phyloP scores from a whole-genome alignment of 306 rosid species.

The Sicyos baderoa region DNA sequence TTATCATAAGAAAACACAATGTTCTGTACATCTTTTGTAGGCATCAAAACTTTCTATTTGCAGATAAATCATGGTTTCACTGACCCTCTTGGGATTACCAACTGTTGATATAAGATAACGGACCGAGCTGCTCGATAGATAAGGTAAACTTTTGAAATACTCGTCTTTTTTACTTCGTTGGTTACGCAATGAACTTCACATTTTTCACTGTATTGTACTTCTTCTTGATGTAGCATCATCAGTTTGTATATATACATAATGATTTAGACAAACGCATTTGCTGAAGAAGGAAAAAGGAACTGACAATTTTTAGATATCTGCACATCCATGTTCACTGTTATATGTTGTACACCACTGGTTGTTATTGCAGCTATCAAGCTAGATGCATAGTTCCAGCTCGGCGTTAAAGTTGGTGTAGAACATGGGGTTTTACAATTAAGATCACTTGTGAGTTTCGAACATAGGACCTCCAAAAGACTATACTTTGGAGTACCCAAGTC shows the following conservation, averaged over 20 bases:
- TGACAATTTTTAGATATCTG: slow-evolving; percentile 6
- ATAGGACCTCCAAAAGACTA: too few relatives aligned
- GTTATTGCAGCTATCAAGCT: neutral
- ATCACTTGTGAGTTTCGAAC: too few relatives aligned
- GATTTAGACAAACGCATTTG: neutral
- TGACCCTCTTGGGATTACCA: slow-evolving; percentile 7
- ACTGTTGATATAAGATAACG: neutral
- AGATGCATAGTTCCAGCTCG: slow-evolving; percentile 12
- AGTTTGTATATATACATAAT: slow-evolving; percentile 1
- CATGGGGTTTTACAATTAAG: too few relatives aligned
- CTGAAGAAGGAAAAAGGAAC: slow-evolving; percentile 3
- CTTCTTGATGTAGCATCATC: slow-evolving; percentile 9
- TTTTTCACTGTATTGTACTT: neutral
- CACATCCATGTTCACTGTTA: neutral
- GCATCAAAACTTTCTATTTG: slow-evolving; percentile 1
- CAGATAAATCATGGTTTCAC: slow-evolving; percentile 4
- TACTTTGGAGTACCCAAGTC: too few relatives aligned
- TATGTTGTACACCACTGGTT: neutral
- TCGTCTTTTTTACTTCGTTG: neutral
- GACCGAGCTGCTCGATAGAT: slow-evolving; percentile 6
- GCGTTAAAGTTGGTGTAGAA: slow-evolving; percentile 8
- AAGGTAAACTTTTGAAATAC: slow-evolving; percentile 11
- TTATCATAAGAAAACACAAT: neutral
- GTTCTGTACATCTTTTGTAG: slow-evolving; percentile 16
- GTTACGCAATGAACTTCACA: neutral